Percentiles rank a stretch among this genome's conserved stretches.
phyloP scores from a whole-genome alignment of 2,329 filamentous ascomycete genomes.

The Aureobasidium sp. region DNA sequence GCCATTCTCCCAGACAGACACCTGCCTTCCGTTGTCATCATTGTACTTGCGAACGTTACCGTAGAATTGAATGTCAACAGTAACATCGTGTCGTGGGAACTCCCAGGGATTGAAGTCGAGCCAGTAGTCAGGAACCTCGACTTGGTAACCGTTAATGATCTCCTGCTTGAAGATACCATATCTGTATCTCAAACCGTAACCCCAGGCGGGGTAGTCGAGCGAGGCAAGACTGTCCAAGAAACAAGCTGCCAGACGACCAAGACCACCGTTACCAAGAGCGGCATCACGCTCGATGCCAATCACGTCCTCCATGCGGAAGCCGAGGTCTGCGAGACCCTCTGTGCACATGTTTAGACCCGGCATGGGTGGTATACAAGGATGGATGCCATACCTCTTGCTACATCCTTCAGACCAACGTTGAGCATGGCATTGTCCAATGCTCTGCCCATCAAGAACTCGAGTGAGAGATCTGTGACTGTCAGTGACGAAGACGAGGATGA shows the following conservation, averaged over 20 bases:
- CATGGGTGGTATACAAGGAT: neutral
- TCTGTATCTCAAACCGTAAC: conserved; percentile 89
- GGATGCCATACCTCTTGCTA: conserved; percentile 62
- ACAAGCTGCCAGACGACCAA: conserved; percentile 90
- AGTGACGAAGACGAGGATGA: neutral
- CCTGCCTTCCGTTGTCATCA: conserved; percentile 69
- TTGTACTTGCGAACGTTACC: conserved; percentile 68
- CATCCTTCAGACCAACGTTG: conserved; percentile 81
- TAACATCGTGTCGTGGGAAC: conserved; percentile 91
- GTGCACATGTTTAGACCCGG: conserved; percentile 18
- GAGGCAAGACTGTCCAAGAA: conserved; percentile 95
- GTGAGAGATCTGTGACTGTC: conserved; percentile 61
- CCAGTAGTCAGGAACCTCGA: conserved; percentile 98
- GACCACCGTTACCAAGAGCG: conserved; percentile 88
- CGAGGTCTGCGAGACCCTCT: conserved; percentile 83
- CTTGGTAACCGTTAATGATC: conserved; percentile 95
- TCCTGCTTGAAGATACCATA: conserved; percentile 99
- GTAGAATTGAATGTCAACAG: conserved; percentile 95
- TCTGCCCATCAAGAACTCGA: conserved; percentile 96
- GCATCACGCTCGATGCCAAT: conserved; percentile 94
- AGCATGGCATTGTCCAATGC: conserved; percentile 98
- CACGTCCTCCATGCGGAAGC: conserved; percentile 94
- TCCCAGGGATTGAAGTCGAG: conserved; percentile 99
- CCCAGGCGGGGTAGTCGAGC: conserved; percentile 94
- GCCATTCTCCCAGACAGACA: conserved; percentile 80